Evolutionary conservation across 305 asterid genomes (phyloP).

Genomic region (Euphrasia arctica): DNA sequence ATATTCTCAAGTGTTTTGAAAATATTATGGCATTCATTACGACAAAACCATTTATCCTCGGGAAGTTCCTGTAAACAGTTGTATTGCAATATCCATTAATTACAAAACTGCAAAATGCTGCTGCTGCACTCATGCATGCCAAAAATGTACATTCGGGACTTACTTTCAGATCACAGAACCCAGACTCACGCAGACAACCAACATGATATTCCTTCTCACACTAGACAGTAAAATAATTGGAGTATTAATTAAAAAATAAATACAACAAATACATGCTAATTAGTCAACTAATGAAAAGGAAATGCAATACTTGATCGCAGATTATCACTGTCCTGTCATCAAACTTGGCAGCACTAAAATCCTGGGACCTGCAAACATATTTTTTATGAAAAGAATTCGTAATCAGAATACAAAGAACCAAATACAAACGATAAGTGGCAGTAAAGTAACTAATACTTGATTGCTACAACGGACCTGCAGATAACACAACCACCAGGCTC

Average conservation of each 20-base stretch:
- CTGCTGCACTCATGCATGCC: slow-evolving; percentile 13
- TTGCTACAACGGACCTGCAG: slow-evolving; percentile 71
- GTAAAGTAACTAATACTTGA: slow-evolving; percentile 18
- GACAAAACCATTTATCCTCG: slow-evolving; percentile 94
- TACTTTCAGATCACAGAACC: slow-evolving; percentile 82
- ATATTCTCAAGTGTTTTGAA: slow-evolving; percentile 55
- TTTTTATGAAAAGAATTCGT: slow-evolving; percentile 8
- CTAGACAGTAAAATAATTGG: slow-evolving; percentile 33
- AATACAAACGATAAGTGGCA: not conserved
- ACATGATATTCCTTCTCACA: slow-evolving; percentile 98
- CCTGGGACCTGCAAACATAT: slow-evolving; percentile 59
- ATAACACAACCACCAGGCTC: slow-evolving; percentile 94
- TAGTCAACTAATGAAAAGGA: slow-evolving; percentile 13
- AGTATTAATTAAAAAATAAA: slow-evolving; percentile 12
- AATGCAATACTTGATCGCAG: slow-evolving; percentile 70
- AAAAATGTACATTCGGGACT: slow-evolving; percentile 23
- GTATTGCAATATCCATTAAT: slow-evolving; percentile 21
- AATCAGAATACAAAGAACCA: slow-evolving; percentile 4
- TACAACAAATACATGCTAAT: slow-evolving; percentile 18
- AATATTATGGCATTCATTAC: slow-evolving; percentile 70
- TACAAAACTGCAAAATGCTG: slow-evolving; percentile 9
- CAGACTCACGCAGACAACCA: slow-evolving; percentile 81
- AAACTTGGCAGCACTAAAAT: slow-evolving; percentile 84
- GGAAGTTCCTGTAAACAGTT: slow-evolving; percentile 79
- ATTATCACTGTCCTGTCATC: slow-evolving; percentile 94